Percentiles rank a stretch among this genome's conserved stretches.
These are phyloP conservation scores for Scedosporium dehoogii DNA, from an alignment of 2,329 filamentous ascomycete species.

Conservation along the genomic window DNA sequence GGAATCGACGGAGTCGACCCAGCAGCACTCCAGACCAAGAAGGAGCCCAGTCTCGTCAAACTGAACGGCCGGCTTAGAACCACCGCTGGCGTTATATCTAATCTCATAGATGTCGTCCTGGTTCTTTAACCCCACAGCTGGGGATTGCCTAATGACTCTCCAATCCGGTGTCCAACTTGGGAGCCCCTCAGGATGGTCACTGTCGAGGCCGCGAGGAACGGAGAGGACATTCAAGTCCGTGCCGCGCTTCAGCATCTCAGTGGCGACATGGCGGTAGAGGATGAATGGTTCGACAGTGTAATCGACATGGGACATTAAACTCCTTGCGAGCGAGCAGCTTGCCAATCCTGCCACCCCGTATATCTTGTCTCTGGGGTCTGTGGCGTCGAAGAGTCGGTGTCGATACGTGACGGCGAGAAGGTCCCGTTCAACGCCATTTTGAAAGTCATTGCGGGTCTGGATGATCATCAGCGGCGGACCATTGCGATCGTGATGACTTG, in stretches of 20 bases:
- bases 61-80: not conserved
- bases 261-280: not conserved
- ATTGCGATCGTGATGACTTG: not conserved
- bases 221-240: not conserved
- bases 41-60: not conserved
- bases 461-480: not conserved
- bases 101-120: not conserved
- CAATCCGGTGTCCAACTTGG: not conserved
- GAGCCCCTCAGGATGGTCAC: not conserved
- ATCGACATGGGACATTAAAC: not conserved
- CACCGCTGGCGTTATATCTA: not conserved
- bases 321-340: not conserved
- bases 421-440: not conserved
- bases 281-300: not conserved
- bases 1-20: not conserved
- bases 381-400: not conserved
- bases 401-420: not conserved
- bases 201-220: not conserved
- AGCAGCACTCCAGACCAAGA: not conserved
- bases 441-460: not conserved
- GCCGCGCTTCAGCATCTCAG: not conserved
- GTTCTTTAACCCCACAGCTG: not conserved
- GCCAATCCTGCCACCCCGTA: not conserved
- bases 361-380: constrained; percentile 1
- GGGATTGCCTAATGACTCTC: not conserved